Base-by-base conservation (phyloP, 176 grass and related monocot species). In the Saccharum officinarum region DNA sequence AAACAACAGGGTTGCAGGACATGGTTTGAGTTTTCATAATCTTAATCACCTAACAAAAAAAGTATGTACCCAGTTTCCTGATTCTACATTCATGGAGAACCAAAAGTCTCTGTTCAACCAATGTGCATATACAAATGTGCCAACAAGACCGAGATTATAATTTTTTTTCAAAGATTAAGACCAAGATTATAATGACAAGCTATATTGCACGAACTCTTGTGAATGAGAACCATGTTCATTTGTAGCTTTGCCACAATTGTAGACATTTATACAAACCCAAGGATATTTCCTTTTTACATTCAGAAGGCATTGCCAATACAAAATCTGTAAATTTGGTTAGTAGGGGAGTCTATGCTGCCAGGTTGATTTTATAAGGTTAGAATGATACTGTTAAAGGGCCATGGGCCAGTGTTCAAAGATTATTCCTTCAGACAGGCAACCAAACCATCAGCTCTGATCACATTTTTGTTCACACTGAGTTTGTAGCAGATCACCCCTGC, bases 281-380 rank as follows among this genome's bases (percentile, higher is more conserved):
- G 30, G 18, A 45, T 8, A 41, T 20, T 68, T 77, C 3, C 36
- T 41, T 85, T 82, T 70, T 75, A 83, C 69, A 87, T 62, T 79
- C 61, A 80, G 38, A 74, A 75, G 30, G 75, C 80, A 84, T 69
- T 26, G 74, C 44, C 57, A 67, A 45, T 59, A 79, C 68, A 83
- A 83, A 83, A 84, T 54, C 67, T 82, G 40, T 80, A 87, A 83
- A 75, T 22, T 76, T 80, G 17, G 81, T 84, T 61, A 91, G 75
- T 36, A 54, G 4, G 50, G 25, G 81, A 59, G 64, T 69, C 68
- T 75, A 87, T 42, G 30, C 71, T 87, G 50, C 89, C 83, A 75
- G 31, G 79, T 83, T 61, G 75, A 84, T 34, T 84, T 82, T 69
- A 39, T 30, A 84, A 67, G 63, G 49, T 73, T 86, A 72, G 22